Conservation (phyloP, 2,329 filamentous ascomycete species). For the Tolypocladium tropicale region DNA sequence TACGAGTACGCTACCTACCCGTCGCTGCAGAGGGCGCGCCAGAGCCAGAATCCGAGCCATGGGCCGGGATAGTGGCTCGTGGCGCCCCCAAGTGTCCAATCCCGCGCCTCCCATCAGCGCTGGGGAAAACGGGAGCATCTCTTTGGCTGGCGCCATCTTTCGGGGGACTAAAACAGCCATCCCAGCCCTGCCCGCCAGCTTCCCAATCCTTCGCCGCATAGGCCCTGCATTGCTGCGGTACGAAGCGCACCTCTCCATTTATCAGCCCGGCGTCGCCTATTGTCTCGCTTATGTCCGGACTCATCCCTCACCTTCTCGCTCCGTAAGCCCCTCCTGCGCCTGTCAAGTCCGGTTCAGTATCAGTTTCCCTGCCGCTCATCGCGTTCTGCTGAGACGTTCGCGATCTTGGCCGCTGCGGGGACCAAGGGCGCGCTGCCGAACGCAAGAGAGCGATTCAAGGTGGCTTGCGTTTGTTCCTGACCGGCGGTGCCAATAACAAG, state of each 20-base stretch:
- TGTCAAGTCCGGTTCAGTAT: background rate
- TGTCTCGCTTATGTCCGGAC: background rate
- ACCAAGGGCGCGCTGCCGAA: background rate
- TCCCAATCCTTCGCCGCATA: background rate
- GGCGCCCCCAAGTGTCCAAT: background rate
- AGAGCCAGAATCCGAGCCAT: background rate
- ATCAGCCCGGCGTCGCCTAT: background rate
- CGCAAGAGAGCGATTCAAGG: background rate
- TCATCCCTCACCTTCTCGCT: background rate
- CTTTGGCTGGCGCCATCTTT: slow-evolving; percentile 1
- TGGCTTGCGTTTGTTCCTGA: background rate
- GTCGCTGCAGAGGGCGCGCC: background rate
- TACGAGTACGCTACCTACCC: background rate
- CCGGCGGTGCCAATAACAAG: background rate
- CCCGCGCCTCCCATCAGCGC: background rate
- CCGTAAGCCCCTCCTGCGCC: background rate
- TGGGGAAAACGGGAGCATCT: background rate
- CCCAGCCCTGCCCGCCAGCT: background rate
- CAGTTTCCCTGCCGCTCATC: background rate
- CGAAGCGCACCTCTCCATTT: background rate
- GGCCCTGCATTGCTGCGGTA: background rate
- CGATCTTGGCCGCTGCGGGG: background rate
- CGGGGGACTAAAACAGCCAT: background rate
- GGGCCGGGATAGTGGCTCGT: background rate
- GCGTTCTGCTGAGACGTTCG: background rate